A percentile compares a stretch with the other conserved stretches of the same genome.
Conservation (phyloP, 2,329 filamentous ascomycete genomes). For the Albophoma yamanashiensis region DNA sequence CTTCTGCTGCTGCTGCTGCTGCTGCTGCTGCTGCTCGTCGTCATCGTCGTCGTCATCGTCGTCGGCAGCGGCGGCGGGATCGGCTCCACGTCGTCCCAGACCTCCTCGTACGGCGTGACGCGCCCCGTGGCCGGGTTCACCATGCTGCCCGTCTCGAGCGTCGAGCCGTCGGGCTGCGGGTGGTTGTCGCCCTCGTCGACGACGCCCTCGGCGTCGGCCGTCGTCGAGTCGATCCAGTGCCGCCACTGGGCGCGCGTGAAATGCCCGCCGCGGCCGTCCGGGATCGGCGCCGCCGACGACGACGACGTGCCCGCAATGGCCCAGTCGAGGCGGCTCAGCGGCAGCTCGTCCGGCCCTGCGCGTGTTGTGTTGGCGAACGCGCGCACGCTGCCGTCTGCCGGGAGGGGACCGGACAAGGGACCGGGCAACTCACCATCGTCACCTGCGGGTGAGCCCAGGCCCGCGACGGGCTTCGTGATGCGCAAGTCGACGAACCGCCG, state of each 20-base stretch:
- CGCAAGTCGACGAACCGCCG: constrained; percentile 53
- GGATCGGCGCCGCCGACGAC: constrained; percentile 13
- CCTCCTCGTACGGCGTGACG: constrained; percentile 51
- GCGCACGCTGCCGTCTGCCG: neutral
- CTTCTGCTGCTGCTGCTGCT: too few species aligned
- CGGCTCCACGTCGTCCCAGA: constrained; percentile 44
- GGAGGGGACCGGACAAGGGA: neutral
- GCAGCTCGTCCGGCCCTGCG: constrained; percentile 7
- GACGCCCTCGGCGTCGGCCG: constrained; percentile 22
- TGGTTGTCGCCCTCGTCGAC: constrained; percentile 48
- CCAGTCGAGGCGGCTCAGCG: constrained; percentile 44
- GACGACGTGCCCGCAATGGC: constrained; percentile 49
- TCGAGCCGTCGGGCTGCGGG: constrained; percentile 24
- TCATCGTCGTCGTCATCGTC: constrained; percentile 11
- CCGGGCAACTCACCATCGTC: neutral
- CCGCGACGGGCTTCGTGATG: constrained; percentile 26
- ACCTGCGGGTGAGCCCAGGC: neutral
- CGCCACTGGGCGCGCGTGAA: constrained; percentile 33
- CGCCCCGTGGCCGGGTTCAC: constrained; percentile 42
- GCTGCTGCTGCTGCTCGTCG: neutral
- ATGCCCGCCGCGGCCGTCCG: constrained; percentile 13
- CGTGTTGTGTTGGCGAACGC: neutral
- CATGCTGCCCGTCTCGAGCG: constrained; percentile 50
- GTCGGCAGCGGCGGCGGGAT: too few species aligned
- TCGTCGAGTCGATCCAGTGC: constrained; percentile 51